These are phyloP conservation scores for Fulvia fulva DNA, from an alignment of 2,329 filamentous ascomycete genomes.

Conservation along the genomic window DNA sequence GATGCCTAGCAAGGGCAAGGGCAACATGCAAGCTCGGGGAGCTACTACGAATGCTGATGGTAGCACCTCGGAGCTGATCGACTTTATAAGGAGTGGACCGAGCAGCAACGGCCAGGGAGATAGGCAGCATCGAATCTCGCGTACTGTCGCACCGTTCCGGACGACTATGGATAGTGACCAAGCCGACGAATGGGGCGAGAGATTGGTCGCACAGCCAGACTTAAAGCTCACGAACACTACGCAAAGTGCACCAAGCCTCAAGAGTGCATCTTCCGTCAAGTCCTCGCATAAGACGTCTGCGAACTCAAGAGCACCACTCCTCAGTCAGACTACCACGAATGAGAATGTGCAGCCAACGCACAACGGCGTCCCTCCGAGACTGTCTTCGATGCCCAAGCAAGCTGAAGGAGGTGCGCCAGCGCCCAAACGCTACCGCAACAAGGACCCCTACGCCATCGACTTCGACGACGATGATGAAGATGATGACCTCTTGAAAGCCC, in stretches of 20 bases:
- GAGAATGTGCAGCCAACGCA: slow-evolving; percentile 17
- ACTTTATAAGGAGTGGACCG: slow-evolving; percentile 89
- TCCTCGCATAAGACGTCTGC: slow-evolving; percentile 35
- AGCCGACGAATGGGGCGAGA: slow-evolving; percentile 42
- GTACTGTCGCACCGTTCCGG: slow-evolving; percentile 78
- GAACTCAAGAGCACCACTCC: slow-evolving; percentile 36
- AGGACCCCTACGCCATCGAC: slow-evolving; percentile 93
- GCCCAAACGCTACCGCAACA: slow-evolving; percentile 71
- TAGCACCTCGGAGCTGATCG: slow-evolving; percentile 82
- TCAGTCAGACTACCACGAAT: slow-evolving; percentile 7
- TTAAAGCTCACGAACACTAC: slow-evolving; percentile 19
- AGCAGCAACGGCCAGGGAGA: slow-evolving; percentile 39
- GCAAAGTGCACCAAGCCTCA: slow-evolving; percentile 10
- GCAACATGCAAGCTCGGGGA: slow-evolving; percentile 27
- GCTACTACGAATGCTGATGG: slow-evolving; percentile 62
- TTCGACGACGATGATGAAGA: slow-evolving; percentile 49
- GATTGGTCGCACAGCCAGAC: slow-evolving; percentile 23
- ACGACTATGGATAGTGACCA: slow-evolving; percentile 84
- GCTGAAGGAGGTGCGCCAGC: slow-evolving; percentile 5
- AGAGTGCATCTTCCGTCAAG: slow-evolving; percentile 16
- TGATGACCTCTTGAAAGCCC: slow-evolving; percentile 44
- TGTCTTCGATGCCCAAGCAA: slow-evolving; percentile 6
- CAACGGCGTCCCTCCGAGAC: slow-evolving; percentile 13
- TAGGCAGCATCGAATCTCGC: slow-evolving; percentile 66
- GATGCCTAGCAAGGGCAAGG: slow-evolving; percentile 21